These are phyloP conservation scores for Ensete glaucum DNA, from an alignment of 176 grass and related monocot species.

Conservation along the genomic window DNA sequence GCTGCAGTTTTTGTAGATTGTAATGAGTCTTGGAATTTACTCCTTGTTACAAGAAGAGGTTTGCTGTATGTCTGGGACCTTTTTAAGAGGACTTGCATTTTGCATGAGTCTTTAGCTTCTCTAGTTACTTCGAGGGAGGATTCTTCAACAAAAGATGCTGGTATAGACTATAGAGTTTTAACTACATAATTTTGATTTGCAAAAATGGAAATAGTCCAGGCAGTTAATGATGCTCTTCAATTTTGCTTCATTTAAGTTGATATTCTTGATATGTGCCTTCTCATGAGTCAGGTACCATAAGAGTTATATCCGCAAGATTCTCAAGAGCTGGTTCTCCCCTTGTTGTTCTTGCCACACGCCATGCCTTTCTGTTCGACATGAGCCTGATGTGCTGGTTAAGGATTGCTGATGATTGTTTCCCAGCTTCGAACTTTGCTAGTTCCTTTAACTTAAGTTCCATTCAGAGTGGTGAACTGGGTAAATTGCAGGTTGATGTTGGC, in stretches of 20 bases:
- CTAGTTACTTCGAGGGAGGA: constrained; percentile 52
- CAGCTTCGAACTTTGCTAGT: constrained; percentile 67
- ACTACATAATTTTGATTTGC: too few species aligned
- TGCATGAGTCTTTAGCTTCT: constrained; percentile 70
- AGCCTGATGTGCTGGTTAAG: constrained; percentile 89
- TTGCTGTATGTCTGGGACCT: constrained; percentile 85
- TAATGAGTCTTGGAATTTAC: constrained; percentile 65
- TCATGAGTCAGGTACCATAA: constrained; percentile 51
- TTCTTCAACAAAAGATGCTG: constrained; percentile 48
- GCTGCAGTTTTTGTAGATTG: constrained; percentile 82
- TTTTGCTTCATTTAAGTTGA: constrained; percentile 9
- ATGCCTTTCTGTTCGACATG: constrained; percentile 83
- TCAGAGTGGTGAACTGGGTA: constrained; percentile 70
- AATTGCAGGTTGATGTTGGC: constrained; percentile 76
- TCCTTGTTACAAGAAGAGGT: constrained; percentile 83
- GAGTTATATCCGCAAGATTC: constrained; percentile 81
- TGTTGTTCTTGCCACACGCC: constrained; percentile 65
- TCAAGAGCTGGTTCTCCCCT: constrained; percentile 86
- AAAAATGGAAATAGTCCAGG: too few species aligned
- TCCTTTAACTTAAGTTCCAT: constrained; percentile 56
- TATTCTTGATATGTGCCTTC: constrained; percentile 17
- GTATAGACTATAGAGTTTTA: constrained; percentile 21
- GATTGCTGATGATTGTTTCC: constrained; percentile 81
- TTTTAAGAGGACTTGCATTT: constrained; percentile 58
- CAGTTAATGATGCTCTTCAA: too few species aligned